These are phyloP conservation scores for Suillus bovinus DNA, from an alignment of 768 basidiomycete genomes.

Conservation along the genomic window DNA sequence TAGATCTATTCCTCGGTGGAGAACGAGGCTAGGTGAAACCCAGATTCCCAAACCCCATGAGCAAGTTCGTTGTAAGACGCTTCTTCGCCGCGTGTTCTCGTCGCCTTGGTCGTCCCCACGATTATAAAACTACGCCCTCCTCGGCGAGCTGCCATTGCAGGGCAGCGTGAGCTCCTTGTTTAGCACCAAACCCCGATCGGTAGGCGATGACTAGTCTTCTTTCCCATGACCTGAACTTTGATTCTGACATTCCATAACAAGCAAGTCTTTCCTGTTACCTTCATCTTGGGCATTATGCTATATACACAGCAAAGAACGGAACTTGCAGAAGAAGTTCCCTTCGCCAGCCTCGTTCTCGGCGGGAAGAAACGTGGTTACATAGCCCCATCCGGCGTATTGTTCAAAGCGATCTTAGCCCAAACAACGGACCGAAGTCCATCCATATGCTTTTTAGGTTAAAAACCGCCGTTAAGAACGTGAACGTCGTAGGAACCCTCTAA, in stretches of 20 bases:
- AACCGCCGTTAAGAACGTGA: not conserved
- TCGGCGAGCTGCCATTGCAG: conserved; percentile 9
- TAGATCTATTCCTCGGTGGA: not conserved
- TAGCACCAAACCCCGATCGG: not conserved
- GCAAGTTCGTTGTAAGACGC: too few species aligned
- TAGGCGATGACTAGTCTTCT: conserved; percentile 1
- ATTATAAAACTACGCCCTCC: conserved; percentile 6
- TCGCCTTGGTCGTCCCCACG: conserved; percentile 6
- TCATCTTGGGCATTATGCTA: not conserved
- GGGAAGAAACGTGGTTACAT: not conserved
- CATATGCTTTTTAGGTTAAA: conserved; percentile 9
- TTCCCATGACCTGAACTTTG: conserved; percentile 8
- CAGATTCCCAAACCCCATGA: too few species aligned
- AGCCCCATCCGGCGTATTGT: conserved; percentile 3
- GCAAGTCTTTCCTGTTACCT: conserved; percentile 2
- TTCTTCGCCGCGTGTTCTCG: conserved; percentile 5
- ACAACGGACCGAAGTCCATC: not conserved
- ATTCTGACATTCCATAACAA: conserved; percentile 6
- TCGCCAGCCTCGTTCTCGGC: conserved; percentile 1
- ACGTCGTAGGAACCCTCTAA: conserved; percentile 1
- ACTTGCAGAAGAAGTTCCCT: not conserved
- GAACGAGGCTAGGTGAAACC: too few species aligned
- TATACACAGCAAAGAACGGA: not conserved
- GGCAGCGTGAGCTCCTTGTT: conserved; percentile 4
- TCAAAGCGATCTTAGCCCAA: not conserved